Percentiles rank a stretch among this genome's conserved stretches.
Evolutionary conservation across 2,329 filamentous ascomycete genomes (phyloP).

Genomic region (Cladosporium sp.): DNA sequence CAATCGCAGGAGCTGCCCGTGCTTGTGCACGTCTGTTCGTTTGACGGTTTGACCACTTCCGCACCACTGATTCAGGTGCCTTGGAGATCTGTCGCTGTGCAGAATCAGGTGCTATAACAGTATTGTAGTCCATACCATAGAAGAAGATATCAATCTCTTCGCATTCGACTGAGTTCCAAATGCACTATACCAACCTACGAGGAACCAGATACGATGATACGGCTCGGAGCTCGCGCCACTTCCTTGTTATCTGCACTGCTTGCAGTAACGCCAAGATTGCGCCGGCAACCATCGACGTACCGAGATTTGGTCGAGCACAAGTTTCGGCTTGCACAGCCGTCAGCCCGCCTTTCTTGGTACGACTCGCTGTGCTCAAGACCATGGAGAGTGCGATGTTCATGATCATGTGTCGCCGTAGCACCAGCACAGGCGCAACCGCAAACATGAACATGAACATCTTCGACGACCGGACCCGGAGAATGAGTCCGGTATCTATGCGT

Average conservation of each 20-base stretch:
- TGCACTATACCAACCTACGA: not conserved
- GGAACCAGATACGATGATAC: not conserved
- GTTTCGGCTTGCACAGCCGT: not conserved
- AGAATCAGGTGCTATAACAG: not conserved
- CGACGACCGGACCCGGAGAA: not conserved
- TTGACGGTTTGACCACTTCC: constrained; percentile 8
- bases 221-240: not conserved
- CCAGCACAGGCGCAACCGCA: not conserved
- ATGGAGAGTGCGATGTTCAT: not conserved
- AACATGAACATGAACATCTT: not conserved
- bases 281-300: constrained; percentile 7
- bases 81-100: not conserved
- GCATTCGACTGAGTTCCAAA: not conserved
- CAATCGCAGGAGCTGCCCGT: not conserved
- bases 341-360: not conserved
- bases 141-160: not conserved
- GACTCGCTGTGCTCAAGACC: not conserved
- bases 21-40: constrained; percentile 5
- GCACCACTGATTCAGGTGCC: constrained; percentile 5
- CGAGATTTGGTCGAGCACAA: constrained; percentile 9
- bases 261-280: constrained; percentile 6
- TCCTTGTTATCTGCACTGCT: not conserved
- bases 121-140: not conserved
- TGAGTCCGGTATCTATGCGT: not conserved
- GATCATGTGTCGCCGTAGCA: not conserved